Percentiles rank a stretch among this genome's conserved stretches.
Evolutionary conservation across 805 yeast species (phyloP).

Genomic region (Sporopachydermia quercuum): DNA sequence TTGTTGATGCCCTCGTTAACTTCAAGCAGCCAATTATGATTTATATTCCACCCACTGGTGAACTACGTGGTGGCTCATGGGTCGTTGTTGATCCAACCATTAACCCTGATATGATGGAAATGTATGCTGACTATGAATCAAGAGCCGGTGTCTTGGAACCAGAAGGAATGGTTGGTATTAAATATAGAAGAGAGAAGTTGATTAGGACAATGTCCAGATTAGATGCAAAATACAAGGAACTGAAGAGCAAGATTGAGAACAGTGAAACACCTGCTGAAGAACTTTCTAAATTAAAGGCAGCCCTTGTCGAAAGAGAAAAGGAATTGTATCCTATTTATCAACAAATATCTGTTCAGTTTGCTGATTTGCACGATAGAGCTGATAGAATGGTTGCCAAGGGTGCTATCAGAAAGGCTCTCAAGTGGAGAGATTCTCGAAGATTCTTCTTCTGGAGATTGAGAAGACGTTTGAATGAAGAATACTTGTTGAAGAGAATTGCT

Average conservation of each 20-base stretch:
- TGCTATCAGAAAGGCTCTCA: conserved; percentile 68
- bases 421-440: conserved; percentile 82
- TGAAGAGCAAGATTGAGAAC: conserved; percentile 42
- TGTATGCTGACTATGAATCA: conserved; percentile 93
- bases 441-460: conserved; percentile 98
- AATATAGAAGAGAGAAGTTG: conserved; percentile 87
- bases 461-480: conserved; percentile 88
- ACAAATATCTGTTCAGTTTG: conserved; percentile 90
- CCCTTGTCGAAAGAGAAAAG: conserved; percentile 68
- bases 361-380: conserved; percentile 94
- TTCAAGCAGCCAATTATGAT: conserved; percentile 95
- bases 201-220: conserved; percentile 83
- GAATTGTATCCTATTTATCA: conserved; percentile 73
- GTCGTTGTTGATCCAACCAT: conserved; percentile 98
- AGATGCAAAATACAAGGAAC: conserved; percentile 58
- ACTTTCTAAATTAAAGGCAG: conserved; percentile 44
- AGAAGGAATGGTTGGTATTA: conserved; percentile 98
- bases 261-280: conserved; percentile 44
- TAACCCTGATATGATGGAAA: conserved; percentile 95
- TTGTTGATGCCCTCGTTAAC: conserved; percentile 92
- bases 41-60: conserved; percentile 97
- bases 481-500: conserved; percentile 59
- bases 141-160: conserved; percentile 98
- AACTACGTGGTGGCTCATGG: conserved; percentile 99
- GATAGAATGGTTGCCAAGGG: conserved; percentile 97